These are phyloP conservation scores for Camellia oleifera DNA, from an alignment of 179 eudicot genomes.

Conservation along the genomic window DNA sequence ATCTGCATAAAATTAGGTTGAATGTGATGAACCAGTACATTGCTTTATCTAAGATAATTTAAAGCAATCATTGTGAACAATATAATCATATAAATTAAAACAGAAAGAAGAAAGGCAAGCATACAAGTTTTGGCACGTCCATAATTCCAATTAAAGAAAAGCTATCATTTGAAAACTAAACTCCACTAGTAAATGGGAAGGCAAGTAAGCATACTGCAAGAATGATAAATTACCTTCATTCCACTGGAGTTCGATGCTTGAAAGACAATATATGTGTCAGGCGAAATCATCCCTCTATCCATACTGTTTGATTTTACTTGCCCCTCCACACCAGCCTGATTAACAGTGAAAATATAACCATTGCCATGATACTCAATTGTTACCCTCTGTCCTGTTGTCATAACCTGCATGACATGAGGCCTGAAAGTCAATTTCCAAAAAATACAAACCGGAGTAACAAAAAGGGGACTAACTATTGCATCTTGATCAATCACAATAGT, in stretches of 20 bases:
- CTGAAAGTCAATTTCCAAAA: constrained; percentile 12
- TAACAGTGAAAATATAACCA: constrained; percentile 69
- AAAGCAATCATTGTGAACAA: background rate
- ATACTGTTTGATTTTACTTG: constrained; percentile 44
- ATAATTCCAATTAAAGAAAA: background rate
- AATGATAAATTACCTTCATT: constrained; percentile 50
- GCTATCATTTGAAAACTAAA: background rate
- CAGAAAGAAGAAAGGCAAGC: background rate
- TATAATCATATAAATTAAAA: background rate
- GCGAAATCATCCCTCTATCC: constrained; percentile 81
- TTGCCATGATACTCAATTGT: constrained; percentile 86
- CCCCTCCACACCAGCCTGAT: constrained; percentile 73
- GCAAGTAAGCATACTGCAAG: constrained; percentile 2
- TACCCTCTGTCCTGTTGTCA: constrained; percentile 87
- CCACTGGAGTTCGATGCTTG: constrained; percentile 84
- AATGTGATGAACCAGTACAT: background rate
- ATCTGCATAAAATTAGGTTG: constrained; percentile 44
- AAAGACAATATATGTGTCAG: constrained; percentile 77
- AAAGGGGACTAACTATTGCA: background rate
- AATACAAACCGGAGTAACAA: background rate
- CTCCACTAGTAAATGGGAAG: background rate
- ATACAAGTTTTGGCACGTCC: background rate
- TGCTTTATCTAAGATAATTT: background rate
- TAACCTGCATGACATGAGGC: constrained; percentile 52
- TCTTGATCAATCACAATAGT: constrained; percentile 6